These are phyloP conservation scores for Fusarium protoensiforme DNA, from an alignment of 2,329 filamentous ascomycete species.

Conservation along the genomic window DNA sequence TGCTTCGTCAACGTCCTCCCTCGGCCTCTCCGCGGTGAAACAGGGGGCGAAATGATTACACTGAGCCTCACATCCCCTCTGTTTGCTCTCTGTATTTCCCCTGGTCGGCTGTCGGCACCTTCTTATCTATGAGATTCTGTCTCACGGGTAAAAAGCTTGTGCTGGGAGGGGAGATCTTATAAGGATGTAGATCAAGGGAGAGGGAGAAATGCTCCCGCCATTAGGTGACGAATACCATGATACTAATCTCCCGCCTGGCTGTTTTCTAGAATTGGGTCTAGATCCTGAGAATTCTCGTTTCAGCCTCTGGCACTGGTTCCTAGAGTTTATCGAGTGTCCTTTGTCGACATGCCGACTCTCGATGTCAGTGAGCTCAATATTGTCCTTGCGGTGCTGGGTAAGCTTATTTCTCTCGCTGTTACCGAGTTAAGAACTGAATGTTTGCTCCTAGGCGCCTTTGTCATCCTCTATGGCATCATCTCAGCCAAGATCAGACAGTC, in stretches of 20 bases:
- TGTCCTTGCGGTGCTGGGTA: background rate
- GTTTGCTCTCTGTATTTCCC: background rate
- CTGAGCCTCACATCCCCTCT: background rate
- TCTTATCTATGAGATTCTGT: background rate
- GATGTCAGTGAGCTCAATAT: conserved; percentile 50
- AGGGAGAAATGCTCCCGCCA: background rate
- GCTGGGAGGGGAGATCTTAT: background rate
- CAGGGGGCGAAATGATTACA: background rate
- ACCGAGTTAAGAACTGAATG: too few species aligned
- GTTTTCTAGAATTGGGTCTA: background rate
- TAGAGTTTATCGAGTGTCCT: background rate
- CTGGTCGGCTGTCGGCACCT: background rate
- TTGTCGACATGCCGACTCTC: conserved; percentile 41
- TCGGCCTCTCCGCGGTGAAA: background rate
- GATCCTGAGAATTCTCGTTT: background rate
- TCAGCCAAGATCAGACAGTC: conserved; percentile 63
- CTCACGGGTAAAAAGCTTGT: background rate
- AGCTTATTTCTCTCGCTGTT: background rate
- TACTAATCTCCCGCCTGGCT: background rate
- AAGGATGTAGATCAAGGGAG: conserved; percentile 1
- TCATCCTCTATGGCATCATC: conserved; percentile 59
- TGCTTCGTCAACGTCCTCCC: background rate
- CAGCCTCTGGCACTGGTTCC: background rate
- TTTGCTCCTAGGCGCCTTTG: conserved; percentile 54
- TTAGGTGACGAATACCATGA: background rate